Evolutionary conservation across 169 alveolate genomes (phyloP).

Genomic region (Plasmodium ovale): DNA sequence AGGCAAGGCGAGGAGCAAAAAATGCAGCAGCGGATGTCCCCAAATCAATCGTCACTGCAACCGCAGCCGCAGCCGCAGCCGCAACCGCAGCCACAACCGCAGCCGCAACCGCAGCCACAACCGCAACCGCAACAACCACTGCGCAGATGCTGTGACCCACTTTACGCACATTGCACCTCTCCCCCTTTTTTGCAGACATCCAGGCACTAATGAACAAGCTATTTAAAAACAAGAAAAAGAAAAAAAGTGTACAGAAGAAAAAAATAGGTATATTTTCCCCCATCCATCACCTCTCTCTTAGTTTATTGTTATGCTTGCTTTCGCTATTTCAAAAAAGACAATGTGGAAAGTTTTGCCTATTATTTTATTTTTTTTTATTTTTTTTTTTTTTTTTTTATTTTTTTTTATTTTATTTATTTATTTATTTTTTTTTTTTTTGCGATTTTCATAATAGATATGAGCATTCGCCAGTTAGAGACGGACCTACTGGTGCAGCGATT

Average conservation of each 20-base stretch:
- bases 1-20: neutral
- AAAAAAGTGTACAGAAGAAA: neutral
- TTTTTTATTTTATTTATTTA: neutral
- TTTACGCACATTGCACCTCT: too few species aligned
- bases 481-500: conserved; percentile 52
- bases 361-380: too few species aligned
- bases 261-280: neutral
- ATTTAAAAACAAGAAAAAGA: neutral
- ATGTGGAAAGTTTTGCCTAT: too few species aligned
- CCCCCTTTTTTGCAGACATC: neutral
- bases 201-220: neutral
- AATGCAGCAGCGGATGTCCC: neutral
- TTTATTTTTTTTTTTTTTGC: neutral
- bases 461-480: conserved; percentile 36
- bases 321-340: neutral
- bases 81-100: too few species aligned
- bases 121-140: too few species aligned
- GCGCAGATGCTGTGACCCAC: too few species aligned
- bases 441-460: neutral
- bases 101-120: too few species aligned
- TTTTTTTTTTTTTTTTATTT: too few species aligned
- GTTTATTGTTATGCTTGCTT: neutral
- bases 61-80: too few species aligned
- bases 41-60: neutral
- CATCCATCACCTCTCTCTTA: too few species aligned